phyloP scores from a whole-genome alignment of 2,329 filamentous ascomycete genomes.

The Fusarium circinatum region DNA sequence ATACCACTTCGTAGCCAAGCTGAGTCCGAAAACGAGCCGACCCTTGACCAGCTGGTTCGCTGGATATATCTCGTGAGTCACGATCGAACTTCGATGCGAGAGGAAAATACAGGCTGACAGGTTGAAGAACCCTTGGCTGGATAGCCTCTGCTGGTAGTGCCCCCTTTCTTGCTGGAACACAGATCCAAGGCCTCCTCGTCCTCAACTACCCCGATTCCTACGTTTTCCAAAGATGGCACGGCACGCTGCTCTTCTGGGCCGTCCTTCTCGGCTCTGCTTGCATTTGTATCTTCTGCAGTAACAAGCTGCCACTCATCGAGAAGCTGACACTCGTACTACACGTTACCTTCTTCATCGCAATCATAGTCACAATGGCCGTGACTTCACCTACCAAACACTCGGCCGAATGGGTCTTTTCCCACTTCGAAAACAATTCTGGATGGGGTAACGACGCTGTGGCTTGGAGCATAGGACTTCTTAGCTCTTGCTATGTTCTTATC shows the following conservation, averaged over 20 bases:
- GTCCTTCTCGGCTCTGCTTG: neutral
- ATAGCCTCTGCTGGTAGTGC: constrained; percentile 23
- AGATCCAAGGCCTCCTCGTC: constrained; percentile 30
- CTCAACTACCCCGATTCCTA: constrained; percentile 27
- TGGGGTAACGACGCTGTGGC: constrained; percentile 25
- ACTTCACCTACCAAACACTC: constrained; percentile 22
- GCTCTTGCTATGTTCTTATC: constrained; percentile 32
- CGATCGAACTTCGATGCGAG: neutral
- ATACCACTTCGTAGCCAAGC: constrained; percentile 29
- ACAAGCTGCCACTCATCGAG: constrained; percentile 21
- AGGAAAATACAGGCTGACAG: neutral
- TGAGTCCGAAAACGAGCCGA: neutral
- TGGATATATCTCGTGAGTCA: constrained; percentile 25
- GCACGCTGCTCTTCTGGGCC: constrained; percentile 31
- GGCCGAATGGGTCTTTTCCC: constrained; percentile 17
- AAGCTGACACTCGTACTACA: constrained; percentile 10
- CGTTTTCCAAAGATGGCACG: constrained; percentile 29
- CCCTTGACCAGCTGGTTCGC: constrained; percentile 22
- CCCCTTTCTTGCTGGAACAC: constrained; percentile 31
- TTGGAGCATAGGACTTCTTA: constrained; percentile 33
- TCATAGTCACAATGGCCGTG: constrained; percentile 18
- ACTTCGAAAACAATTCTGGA: constrained; percentile 33
- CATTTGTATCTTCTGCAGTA: constrained; percentile 25
- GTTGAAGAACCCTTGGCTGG: constrained; percentile 23
- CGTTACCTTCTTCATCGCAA: constrained; percentile 14